These are phyloP conservation scores for Fusarium longipes DNA, from an alignment of 2,329 filamentous ascomycete species.

Conservation along the genomic window DNA sequence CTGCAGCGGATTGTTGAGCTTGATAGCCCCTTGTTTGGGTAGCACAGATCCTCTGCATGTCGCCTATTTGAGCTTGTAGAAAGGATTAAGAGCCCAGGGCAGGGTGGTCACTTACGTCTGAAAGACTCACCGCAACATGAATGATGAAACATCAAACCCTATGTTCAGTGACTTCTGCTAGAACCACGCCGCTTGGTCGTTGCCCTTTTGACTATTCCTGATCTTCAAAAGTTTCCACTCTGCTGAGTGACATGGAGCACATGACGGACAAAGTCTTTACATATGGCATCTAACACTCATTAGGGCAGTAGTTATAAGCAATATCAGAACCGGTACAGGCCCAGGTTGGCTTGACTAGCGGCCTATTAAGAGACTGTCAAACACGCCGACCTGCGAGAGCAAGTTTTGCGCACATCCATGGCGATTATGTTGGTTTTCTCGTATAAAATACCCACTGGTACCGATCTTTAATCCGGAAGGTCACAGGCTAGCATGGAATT, in stretches of 20 bases:
- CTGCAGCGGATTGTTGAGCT: not conserved
- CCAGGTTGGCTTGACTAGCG: not conserved
- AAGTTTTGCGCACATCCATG: not conserved
- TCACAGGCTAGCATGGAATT: not conserved
- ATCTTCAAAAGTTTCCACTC: not conserved
- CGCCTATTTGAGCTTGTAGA: conserved; percentile 6
- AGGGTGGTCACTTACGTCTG: not conserved
- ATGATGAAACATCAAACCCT: not conserved
- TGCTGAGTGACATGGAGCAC: not conserved
- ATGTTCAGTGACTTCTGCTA: conserved; percentile 2
- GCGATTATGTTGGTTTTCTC: not conserved
- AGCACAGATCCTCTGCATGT: conserved; percentile 8
- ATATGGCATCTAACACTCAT: not conserved
- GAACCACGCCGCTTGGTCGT: not conserved
- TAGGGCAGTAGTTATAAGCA: not conserved
- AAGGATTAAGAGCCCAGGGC: not conserved
- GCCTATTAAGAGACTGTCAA: not conserved
- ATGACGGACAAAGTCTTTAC: not conserved
- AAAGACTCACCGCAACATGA: conserved; percentile 6
- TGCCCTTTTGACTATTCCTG: not conserved
- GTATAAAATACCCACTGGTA: not conserved
- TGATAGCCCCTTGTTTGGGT: not conserved
- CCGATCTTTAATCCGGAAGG: not conserved
- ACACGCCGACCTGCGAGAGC: not conserved
- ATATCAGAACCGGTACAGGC: not conserved